Base-by-base conservation (phyloP, 2,329 filamentous ascomycete species). In the Ceratocystis alfenasii region DNA sequence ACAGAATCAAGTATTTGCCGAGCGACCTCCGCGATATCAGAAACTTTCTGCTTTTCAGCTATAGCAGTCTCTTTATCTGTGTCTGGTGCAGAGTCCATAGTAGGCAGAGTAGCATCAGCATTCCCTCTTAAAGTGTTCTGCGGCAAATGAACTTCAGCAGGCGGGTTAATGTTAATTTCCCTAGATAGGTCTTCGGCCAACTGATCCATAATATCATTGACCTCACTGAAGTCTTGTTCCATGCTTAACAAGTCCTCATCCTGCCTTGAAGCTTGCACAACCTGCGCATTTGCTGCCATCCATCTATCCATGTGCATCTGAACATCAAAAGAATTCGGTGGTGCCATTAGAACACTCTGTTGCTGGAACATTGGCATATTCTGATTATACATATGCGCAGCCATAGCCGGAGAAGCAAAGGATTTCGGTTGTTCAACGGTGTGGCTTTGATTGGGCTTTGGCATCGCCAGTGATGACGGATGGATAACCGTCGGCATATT, bases 121-220 rank as follows among this genome's bases (percentile, higher is more conserved):
- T 64, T 61, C 22, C n/a, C 50, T 12, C 66, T 28, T 53, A 68
- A 22, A 8, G 66, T 65, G 36, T 65, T 65, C n/a, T 60, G 50
- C 2, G 64, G 64, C 5, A 25, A 50, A 20, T 62, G 28, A 1
- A 41, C 12, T 36, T 59, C 28, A 8, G 36, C 41, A 20, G 61
- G 28, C 50, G 61, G 25, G 20, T 64, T 46, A 41, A 68, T 66
- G 12, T 30, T 33, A 8, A 66, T 55, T 10, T 66, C 67, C 5
- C 48, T 62, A 12, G 67, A 75, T 7, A 78, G 70, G 65, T 78
- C 76, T 12, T 72, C 72, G 5, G 77, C 77, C 69, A 79, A 74
- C 65, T 76, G 73, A 45, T 78, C 76, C 75, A 79, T 78, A 64
- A 75, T 74, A 22, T 75, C 75, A 62, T 78, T 76, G 2, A 78